phyloP scores from a whole-genome alignment of 1,284 basidiomycete genomes.

The Phellinidium pouzarii region DNA sequence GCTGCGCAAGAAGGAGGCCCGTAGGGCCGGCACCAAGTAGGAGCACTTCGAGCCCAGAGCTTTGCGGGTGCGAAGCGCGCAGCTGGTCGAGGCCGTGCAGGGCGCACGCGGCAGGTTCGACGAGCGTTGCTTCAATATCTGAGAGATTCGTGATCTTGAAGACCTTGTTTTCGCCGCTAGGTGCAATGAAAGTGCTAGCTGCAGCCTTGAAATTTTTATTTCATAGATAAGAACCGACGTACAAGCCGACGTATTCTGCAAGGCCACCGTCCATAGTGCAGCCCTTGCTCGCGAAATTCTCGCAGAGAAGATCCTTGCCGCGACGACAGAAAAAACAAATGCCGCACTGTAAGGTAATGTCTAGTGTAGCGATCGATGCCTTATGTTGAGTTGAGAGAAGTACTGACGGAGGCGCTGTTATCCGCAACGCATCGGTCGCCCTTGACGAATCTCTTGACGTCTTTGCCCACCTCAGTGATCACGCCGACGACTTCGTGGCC shows the following conservation, averaged over 20 bases:
- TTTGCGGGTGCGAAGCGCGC: conserved; percentile 23
- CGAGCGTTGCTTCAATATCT: conserved; percentile 53
- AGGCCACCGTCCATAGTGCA: conserved; percentile 51
- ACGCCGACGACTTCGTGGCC: conserved; percentile 55
- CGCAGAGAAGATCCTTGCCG: conserved; percentile 48
- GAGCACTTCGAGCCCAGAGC: conserved; percentile 49
- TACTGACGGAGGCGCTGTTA: conserved; percentile 38
- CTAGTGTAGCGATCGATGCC: conserved; percentile 3
- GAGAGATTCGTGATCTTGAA: conserved; percentile 57
- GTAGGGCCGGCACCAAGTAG: conserved; percentile 47
- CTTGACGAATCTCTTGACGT: conserved; percentile 44
- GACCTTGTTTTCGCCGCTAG: conserved; percentile 40
- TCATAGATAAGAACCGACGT: conserved; percentile 18
- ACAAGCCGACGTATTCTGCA: conserved; percentile 53
- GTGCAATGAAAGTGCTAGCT: background rate
- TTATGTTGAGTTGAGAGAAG: background rate
- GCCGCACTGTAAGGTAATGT: conserved; percentile 34
- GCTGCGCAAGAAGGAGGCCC: conserved; percentile 54
- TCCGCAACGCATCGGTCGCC: conserved; percentile 58
- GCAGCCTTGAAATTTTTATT: background rate
- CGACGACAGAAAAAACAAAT: conserved; percentile 55
- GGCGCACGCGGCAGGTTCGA: conserved; percentile 58
- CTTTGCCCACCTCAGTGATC: conserved; percentile 45
- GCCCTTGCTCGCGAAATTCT: conserved; percentile 48
- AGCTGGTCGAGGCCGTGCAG: conserved; percentile 60